Evolutionary conservation across 331 rosid species (phyloP).

Genomic region (Quercus lobata): DNA sequence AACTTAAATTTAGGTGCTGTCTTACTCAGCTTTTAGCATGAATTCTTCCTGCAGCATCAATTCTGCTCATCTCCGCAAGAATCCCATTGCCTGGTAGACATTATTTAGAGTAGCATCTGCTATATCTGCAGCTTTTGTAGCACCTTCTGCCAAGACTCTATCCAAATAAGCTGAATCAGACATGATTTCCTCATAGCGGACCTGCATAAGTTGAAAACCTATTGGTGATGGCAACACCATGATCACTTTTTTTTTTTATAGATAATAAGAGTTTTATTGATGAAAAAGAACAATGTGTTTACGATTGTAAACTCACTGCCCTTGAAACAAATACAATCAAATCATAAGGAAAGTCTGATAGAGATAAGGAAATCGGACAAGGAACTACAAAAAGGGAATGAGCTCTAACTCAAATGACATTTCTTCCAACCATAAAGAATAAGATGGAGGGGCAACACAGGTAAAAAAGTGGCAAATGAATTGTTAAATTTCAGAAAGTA

Average conservation of each 20-base stretch:
- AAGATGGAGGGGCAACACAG: too few relatives aligned
- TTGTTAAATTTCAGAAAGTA: background rate
- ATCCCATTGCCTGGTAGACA: conserved; percentile 93
- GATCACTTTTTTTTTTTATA: background rate
- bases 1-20: conserved; percentile 36
- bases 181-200: conserved; percentile 71
- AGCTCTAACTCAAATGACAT: too few relatives aligned
- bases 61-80: conserved; percentile 45
- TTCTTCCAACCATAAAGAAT: too few relatives aligned
- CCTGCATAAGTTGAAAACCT: conserved; percentile 42
- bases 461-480: background rate
- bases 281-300: too few relatives aligned
- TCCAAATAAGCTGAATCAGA: conserved; percentile 83
- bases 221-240: background rate
- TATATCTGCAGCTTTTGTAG: conserved; percentile 68
- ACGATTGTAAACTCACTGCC: too few relatives aligned
- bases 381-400: too few relatives aligned
- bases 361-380: too few relatives aligned
- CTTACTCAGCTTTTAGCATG: conserved; percentile 19
- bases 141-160: conserved; percentile 76
- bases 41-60: conserved; percentile 28
- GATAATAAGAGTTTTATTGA: too few relatives aligned
- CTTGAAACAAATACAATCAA: too few relatives aligned
- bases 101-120: conserved; percentile 71
- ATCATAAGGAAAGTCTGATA: too few relatives aligned